Evolutionary conservation across 108 stramenopile genomes (phyloP), one percentile per base, ranked within the genome.

Genomic region (Fragilaria radians): DNA sequence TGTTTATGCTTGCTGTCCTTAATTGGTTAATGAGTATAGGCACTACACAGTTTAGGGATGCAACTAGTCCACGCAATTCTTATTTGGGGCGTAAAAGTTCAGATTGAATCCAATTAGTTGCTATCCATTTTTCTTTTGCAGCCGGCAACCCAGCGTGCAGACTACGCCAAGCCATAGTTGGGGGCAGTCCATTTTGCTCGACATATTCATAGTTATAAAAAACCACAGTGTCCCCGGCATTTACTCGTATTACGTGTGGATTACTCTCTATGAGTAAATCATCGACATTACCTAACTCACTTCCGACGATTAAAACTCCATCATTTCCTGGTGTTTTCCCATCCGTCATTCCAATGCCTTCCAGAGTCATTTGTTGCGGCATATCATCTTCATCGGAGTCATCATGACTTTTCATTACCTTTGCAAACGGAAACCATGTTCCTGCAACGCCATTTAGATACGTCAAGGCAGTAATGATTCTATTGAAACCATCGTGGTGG

Each of bases 401-500:
- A n/a, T n/a, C 4, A 17, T 7, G 25, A 30, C 18, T 28, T 66
- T 60, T 3, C 33, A 52, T 24, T 36, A 32, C 23, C 32, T 62
- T 14, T 19, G 70, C 77, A 57, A 67, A 74, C 4, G 77, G 77
- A 51, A 79, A 74, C 46, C 66, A 79, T 4, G 77, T 79, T 5
- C 73, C 77, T 4, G 68, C 77, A 19, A 79, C 70, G n/a, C 77
- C 77, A 61, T 79, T 79, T 17, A 79, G 48, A 36, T 70, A 79
- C n/a, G 56, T 49, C 54, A 79, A 46, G n/a, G 70, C 70, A 21
- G 77, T 79, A 28, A 79, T 48, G 31, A 61, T 69, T 31, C 77
- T 60, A 29, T 53, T 49, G 30, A 46, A 62, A 0, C 62, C 72
- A 60, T 79, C 77, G 45, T 79, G 77, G 48, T 79, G 77, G 31